Conservation (phyloP, 1,284 basidiomycete species). For the Golubevia pallescens region DNA sequence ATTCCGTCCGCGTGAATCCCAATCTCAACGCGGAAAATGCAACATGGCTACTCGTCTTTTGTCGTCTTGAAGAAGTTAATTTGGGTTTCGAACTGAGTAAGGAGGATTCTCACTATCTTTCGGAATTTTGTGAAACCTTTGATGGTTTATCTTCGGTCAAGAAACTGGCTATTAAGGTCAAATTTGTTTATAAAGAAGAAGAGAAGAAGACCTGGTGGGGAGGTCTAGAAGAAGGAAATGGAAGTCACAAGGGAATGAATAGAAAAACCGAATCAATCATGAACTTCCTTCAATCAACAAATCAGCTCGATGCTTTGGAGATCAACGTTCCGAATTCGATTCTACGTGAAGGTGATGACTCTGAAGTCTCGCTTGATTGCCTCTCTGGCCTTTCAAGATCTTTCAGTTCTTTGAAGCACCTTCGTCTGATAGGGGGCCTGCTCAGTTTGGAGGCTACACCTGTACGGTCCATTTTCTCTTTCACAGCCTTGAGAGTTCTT, state of each 20-base stretch:
- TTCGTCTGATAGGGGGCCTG: background rate
- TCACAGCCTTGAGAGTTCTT: no score
- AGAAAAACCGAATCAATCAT: background rate
- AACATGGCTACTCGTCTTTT: no score
- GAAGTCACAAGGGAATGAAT: background rate
- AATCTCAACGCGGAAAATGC: no score
- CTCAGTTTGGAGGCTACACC: no score
- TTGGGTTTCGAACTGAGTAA: no score
- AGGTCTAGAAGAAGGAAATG: background rate
- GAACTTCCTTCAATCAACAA: no score
- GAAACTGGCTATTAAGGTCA: background rate
- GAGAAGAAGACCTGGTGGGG: background rate
- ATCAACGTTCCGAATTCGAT: background rate
- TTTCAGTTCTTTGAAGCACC: background rate
- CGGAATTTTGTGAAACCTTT: no score
- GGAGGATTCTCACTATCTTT: no score
- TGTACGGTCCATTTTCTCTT: no score
- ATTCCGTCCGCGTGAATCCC: no score
- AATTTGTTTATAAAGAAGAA: background rate
- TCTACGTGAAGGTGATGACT: background rate
- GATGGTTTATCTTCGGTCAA: background rate
- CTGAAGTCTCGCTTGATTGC: background rate
- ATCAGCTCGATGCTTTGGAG: background rate
- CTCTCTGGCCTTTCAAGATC: background rate
- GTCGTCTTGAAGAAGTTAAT: no score